Percentiles rank a stretch among this genome's conserved stretches.
These are phyloP conservation scores for Mycena kentingensis DNA, from an alignment of 768 basidiomycete genomes.

Conservation along the genomic window DNA sequence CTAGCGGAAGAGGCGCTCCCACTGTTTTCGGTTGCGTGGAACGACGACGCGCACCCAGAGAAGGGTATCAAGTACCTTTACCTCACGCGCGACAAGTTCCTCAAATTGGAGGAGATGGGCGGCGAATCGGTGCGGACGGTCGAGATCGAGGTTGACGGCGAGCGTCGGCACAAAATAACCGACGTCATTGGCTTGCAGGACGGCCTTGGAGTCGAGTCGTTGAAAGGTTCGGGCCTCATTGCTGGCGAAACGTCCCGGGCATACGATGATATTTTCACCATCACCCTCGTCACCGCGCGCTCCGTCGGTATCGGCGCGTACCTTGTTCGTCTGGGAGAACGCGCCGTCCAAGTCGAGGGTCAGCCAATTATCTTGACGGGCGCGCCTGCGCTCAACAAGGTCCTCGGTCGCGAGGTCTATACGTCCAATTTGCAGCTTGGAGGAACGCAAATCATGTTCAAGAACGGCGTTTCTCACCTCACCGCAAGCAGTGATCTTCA, in stretches of 20 bases:
- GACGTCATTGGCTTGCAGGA: constrained; percentile 97
- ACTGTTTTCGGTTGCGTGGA: constrained; percentile 92
- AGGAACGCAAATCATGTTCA: constrained; percentile 99
- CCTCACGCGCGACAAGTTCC: constrained; percentile 87
- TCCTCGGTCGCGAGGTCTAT: constrained; percentile 97
- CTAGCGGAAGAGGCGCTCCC: constrained; percentile 89
- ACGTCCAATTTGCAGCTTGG: constrained; percentile 98
- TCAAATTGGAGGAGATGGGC: constrained; percentile 88
- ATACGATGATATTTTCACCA: constrained; percentile 99
- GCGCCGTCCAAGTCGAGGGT: constrained; percentile 97
- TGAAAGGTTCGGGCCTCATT: constrained; percentile 96
- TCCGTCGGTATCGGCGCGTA: constrained; percentile 99
- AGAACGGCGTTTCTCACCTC: constrained; percentile 98
- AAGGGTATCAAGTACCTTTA: constrained; percentile 97
- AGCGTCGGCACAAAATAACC: constrained; percentile 90
- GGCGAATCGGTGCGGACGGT: constrained; percentile 73
- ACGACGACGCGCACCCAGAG: constrained; percentile 76
- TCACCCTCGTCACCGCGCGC: constrained; percentile 96
- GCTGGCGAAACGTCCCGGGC: constrained; percentile 98
- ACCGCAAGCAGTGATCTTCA: constrained; percentile 94
- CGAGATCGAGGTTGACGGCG: constrained; percentile 85
- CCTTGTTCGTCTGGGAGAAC: constrained; percentile 95
- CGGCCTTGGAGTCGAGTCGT: constrained; percentile 93
- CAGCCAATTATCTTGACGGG: constrained; percentile 99
- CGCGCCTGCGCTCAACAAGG: constrained; percentile 96